A percentile compares a stretch with the other conserved stretches of the same genome.
phyloP scores from a whole-genome alignment of 805 yeast genomes.

The baker's yeast (Saccharomyces cerevisiae) region DNA sequence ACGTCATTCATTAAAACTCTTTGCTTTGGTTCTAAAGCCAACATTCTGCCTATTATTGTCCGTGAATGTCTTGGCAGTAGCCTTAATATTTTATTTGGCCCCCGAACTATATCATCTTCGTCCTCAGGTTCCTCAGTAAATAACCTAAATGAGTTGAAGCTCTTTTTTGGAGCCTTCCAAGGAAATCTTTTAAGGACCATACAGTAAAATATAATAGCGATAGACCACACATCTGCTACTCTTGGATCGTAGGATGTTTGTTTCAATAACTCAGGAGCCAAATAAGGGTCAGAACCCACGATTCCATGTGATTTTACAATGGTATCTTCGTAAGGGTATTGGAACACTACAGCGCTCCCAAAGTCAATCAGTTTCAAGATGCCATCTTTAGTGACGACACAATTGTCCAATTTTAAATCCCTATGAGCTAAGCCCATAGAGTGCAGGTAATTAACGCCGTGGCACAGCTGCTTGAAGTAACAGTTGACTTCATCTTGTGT shows the following conservation, averaged over 20 bases:
- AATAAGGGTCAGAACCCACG: slow-evolving; percentile 92
- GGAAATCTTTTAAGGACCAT: slow-evolving; percentile 84
- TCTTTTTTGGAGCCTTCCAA: slow-evolving; percentile 83
- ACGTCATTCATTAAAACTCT: slow-evolving; percentile 57
- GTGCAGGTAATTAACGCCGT: slow-evolving; percentile 73
- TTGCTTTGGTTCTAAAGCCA: slow-evolving; percentile 47
- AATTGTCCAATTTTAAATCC: slow-evolving; percentile 86
- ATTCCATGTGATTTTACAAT: slow-evolving; percentile 70
- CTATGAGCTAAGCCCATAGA: slow-evolving; percentile 83
- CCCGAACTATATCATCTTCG: slow-evolving; percentile 40
- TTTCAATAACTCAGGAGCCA: slow-evolving; percentile 82
- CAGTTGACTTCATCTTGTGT: slow-evolving; percentile 61
- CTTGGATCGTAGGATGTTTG: slow-evolving; percentile 65
- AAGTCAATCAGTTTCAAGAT: slow-evolving; percentile 83
- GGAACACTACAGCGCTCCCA: slow-evolving; percentile 83
- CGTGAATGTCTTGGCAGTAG: slow-evolving; percentile 64
- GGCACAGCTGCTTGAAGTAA: slow-evolving; percentile 71
- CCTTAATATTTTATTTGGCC: slow-evolving; percentile 66
- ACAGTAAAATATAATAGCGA: slow-evolving; percentile 87
- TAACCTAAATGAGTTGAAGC: slow-evolving; percentile 67
- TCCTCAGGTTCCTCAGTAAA: slow-evolving; percentile 42
- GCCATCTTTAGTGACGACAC: slow-evolving; percentile 72
- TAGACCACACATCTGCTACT: slow-evolving; percentile 85
- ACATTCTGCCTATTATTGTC: slow-evolving; percentile 54
- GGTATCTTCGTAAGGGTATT: slow-evolving; percentile 50